phyloP scores from a whole-genome alignment of 1,284 basidiomycete genomes.

The Earliella scabrosa region DNA sequence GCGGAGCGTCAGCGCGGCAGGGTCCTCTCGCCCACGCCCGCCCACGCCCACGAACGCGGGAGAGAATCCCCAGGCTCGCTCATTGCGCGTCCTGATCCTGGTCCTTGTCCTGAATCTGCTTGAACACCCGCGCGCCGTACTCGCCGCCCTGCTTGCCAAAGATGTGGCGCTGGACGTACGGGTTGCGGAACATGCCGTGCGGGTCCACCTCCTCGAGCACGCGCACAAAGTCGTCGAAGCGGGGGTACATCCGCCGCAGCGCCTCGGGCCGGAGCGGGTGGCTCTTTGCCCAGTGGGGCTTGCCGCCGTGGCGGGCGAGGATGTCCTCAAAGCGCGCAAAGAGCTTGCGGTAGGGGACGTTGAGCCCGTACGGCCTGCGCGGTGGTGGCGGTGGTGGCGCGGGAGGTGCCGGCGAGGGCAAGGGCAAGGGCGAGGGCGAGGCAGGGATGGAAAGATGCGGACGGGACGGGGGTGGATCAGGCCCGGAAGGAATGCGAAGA shows the following conservation, averaged over 20 bases:
- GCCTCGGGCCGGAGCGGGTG: conserved; percentile 76
- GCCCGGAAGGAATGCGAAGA: not conserved
- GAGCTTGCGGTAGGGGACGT: conserved; percentile 85
- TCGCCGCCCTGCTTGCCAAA: conserved; percentile 54
- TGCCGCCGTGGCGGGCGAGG: conserved; percentile 73
- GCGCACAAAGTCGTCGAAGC: conserved; percentile 79
- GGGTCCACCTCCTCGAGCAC: conserved; percentile 83
- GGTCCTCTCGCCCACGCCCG: too few species aligned
- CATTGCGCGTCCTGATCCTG: too few species aligned
- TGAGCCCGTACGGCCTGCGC: conserved; percentile 84
- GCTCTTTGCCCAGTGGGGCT: conserved; percentile 98
- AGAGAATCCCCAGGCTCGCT: too few species aligned
- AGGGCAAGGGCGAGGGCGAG: not conserved
- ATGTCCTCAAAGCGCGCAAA: conserved; percentile 86
- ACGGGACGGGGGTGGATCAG: not conserved
- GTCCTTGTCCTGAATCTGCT: conserved; percentile 40
- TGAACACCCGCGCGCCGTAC: conserved; percentile 60
- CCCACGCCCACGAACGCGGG: too few species aligned
- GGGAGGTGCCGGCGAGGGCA: not conserved
- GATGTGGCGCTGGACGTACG: conserved; percentile 79
- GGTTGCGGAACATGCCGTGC: conserved; percentile 77
- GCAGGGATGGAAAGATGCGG: not conserved
- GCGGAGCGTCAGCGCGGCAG: too few species aligned
- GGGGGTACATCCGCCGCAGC: conserved; percentile 78
- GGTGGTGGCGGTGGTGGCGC: not conserved